Evolutionary conservation across 257 asterid species (phyloP), one percentile per base, ranked within the genome.

Genomic region (Plectranthus barbatus): DNA sequence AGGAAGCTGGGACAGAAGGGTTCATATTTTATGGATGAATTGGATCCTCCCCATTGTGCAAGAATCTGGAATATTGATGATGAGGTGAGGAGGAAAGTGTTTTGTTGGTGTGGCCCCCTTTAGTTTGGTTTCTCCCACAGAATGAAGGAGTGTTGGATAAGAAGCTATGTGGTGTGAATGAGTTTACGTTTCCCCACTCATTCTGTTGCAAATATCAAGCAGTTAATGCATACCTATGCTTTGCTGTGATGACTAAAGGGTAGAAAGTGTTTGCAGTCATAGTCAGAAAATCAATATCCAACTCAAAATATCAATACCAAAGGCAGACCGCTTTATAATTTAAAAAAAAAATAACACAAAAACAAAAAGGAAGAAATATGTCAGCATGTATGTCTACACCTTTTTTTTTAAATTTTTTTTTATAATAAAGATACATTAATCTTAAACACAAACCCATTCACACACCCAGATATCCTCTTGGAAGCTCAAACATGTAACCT

Each of bases 21-120:
- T 21, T 71, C 83, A 74, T 74, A 69, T 60, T 77, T 74, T 63
- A 45, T 66, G 29, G 3, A 37, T 6, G 26, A 47, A 17, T 37
- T 59, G n/a, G n/a, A n/a, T n/a, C n/a, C 54, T 68, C 66, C 19
- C 76, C 73, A 69, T 77, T 62, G 58, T 67, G 74, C 66, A 50
- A 15, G 29, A 48, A 54, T 69, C 64, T 65, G 74, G 78, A 69
- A 6, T 72, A 64, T 40, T 54, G 60, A 49, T 59, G 73, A 51
- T 67, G 66, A 54, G 67, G 45, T 59, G 77, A 39, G 20, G 29
- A 21, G 15, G 60, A 10, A 20, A 68, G 52, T 67, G 45, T 64
- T 50, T 72, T 45, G 71, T 48, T 37, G 55, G 49, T 60, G 33
- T 51, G 62, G n/a, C 8, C 12, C 6, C 59, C 12, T n/a, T 54